Evolutionary conservation across 1,139 yeast species (phyloP), one percentile per base, ranked within the genome.

Genomic region (Saccharomycopsis phalli): DNA sequence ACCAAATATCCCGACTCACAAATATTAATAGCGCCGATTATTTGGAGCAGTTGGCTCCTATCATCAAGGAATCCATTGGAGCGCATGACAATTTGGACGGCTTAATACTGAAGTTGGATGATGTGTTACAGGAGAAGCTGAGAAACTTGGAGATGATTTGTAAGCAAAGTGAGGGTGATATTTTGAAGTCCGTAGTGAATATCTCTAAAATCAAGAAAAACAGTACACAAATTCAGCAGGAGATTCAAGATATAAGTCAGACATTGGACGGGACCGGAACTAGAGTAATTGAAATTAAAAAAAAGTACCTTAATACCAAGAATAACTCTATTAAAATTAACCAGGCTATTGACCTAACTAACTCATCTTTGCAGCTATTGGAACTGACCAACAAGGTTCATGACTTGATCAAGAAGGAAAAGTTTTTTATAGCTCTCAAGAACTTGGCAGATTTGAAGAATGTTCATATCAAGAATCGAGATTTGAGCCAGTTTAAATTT

Each of bases 381-480:
- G 95, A 88, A 54, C 71, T 81, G 51, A 82, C 95, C 20, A 88
- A 87, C 58, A 81, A 79, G 53, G 84, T 87, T 41, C 87, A 86
- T 55, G 93, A 83, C 38, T 65, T 87, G 55, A 81, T 87, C 49
- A 74, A 76, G 47, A 75, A 72, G 48, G 75, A 78, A 51, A 80
- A 81, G 50, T 83, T 84, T 53, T 91, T 86, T 59, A 82, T 82
- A 47, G 96, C 97, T 0, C 71, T 91, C 51, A 86, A 86, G 55
- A 74, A 83, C 49, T 64, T 87, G 43, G 91, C 86, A 47, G 93
- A 81, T 53, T 64, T 91, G 50, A 71, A 71, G 47, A 74, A 71
- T 44, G 66, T 81, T 33, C 87, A 82, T 50, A 63, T 82, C 38
- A 74, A 71, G 47, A 76, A 65, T 30, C 77, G 78, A 31, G 79